These are phyloP conservation scores for Metarhizium album DNA, from an alignment of 2,329 filamentous ascomycete genomes.

Conservation along the genomic window DNA sequence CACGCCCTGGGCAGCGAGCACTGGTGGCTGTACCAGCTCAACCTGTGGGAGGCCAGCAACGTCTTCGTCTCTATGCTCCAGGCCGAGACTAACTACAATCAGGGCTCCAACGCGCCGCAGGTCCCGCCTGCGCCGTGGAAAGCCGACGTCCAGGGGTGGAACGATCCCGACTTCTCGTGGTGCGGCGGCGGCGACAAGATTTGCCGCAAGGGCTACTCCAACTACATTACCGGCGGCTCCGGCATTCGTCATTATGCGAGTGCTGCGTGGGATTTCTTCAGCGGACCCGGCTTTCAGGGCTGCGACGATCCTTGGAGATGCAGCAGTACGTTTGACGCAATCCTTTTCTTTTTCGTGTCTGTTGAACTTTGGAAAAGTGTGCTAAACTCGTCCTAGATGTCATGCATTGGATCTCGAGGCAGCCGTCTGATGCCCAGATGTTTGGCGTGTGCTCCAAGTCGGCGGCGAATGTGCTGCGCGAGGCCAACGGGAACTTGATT, in stretches of 20 bases:
- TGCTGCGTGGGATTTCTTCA: constrained; percentile 33
- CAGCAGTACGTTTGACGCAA: background rate
- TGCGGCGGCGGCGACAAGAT: constrained; percentile 23
- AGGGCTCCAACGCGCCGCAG: constrained; percentile 21
- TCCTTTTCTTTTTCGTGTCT: too few relatives aligned
- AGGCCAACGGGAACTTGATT: background rate
- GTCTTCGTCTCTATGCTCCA: constrained; percentile 41
- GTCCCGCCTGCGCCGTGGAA: constrained; percentile 27
- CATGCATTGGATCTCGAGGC: constrained; percentile 2
- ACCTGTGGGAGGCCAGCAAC: constrained; percentile 36
- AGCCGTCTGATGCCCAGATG: constrained; percentile 1
- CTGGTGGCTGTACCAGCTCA: constrained; percentile 47
- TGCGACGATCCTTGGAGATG: constrained; percentile 18
- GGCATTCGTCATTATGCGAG: constrained; percentile 30
- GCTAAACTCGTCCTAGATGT: background rate
- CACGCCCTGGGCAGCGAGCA: constrained; percentile 38
- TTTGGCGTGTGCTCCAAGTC: constrained; percentile 4
- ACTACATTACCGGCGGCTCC: constrained; percentile 29
- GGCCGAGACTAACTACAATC: constrained; percentile 37
- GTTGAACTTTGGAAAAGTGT: background rate
- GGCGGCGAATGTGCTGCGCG: background rate
- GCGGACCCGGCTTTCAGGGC: constrained; percentile 23
- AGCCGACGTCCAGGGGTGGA: constrained; percentile 23
- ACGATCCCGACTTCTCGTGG: constrained; percentile 32
- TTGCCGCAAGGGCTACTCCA: constrained; percentile 31